Evolutionary conservation across 768 basidiomycete species (phyloP).

Genomic region (Psilocybe azurescens): DNA sequence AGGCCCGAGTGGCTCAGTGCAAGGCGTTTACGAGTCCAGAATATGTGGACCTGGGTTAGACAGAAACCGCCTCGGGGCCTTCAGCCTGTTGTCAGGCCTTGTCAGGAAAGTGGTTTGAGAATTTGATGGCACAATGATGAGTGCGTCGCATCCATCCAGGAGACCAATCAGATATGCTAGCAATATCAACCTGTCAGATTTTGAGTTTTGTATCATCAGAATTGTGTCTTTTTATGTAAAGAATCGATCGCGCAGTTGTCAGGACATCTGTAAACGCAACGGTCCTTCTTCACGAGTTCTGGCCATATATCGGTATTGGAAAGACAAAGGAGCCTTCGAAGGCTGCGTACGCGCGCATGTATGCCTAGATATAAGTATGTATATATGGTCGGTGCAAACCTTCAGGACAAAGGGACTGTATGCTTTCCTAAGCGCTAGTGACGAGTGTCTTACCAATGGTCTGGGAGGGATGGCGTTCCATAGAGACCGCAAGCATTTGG

Average conservation of each 20-base stretch:
- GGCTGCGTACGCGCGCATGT: too few species aligned
- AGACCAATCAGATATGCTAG: not conserved
- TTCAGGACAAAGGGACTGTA: too few species aligned
- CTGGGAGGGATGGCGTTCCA: not conserved
- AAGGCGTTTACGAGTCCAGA: not conserved
- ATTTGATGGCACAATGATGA: not conserved
- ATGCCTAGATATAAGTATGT: too few species aligned
- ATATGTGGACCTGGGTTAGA: not conserved
- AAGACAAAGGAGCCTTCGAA: too few species aligned
- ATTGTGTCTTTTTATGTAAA: not conserved
- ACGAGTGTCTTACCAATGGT: too few species aligned
- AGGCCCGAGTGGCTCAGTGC: not conserved
- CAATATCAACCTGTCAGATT: not conserved
- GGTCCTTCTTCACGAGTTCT: too few species aligned
- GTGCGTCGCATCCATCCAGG: not conserved
- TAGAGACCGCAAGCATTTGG: not conserved
- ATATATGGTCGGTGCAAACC: too few species aligned
- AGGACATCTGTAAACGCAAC: not conserved
- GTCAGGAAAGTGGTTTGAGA: not conserved
- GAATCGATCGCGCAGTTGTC: not conserved
- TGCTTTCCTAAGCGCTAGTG: not conserved
- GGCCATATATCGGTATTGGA: too few species aligned
- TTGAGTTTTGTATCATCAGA: not conserved
- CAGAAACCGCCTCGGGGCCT: conserved; percentile 1
- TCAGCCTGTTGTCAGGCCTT: not conserved